A percentile compares a stretch with the other conserved stretches of the same genome.
Evolutionary conservation across 2,329 filamentous ascomycete species (phyloP).

Genomic region (Diaporthe sp.): DNA sequence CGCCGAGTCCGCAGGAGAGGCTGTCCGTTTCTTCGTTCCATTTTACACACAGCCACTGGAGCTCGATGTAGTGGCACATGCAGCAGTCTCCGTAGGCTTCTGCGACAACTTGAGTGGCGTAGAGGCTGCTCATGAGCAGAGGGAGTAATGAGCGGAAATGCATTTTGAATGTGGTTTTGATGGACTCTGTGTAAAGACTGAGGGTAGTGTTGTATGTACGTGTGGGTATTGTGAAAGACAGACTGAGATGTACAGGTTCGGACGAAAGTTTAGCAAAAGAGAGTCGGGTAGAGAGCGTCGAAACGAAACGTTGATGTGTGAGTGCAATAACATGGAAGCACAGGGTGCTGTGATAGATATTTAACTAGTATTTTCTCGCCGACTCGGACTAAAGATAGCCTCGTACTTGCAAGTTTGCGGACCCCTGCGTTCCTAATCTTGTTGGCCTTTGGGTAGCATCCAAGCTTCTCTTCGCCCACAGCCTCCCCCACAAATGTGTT

Average conservation of each 20-base stretch:
- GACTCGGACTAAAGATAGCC: constrained; percentile 11
- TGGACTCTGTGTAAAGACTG: neutral
- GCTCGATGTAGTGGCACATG: constrained; percentile 3
- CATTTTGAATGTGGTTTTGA: neutral
- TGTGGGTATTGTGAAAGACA: constrained; percentile 7
- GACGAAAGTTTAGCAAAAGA: constrained; percentile 23
- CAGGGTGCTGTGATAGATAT: constrained; percentile 8
- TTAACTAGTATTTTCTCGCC: neutral
- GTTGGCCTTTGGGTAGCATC: neutral
- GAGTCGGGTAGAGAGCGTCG: constrained; percentile 13
- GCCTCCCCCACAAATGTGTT: neutral
- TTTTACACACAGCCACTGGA: constrained; percentile 22
- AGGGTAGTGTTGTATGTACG: neutral
- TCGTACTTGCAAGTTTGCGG: neutral
- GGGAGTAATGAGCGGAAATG: constrained; percentile 9
- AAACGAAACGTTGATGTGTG: constrained; percentile 1
- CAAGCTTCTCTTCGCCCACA: constrained; percentile 1
- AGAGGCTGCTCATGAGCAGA: constrained; percentile 1
- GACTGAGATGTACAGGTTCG: neutral
- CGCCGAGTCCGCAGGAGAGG: constrained; percentile 16
- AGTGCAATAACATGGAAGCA: neutral
- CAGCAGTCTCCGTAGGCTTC: constrained; percentile 7
- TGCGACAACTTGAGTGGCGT: constrained; percentile 1
- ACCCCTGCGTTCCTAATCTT: neutral
- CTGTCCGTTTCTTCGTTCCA: constrained; percentile 6